phyloP scores from a whole-genome alignment of 1,284 basidiomycete genomes.

The Cerrena zonata region DNA sequence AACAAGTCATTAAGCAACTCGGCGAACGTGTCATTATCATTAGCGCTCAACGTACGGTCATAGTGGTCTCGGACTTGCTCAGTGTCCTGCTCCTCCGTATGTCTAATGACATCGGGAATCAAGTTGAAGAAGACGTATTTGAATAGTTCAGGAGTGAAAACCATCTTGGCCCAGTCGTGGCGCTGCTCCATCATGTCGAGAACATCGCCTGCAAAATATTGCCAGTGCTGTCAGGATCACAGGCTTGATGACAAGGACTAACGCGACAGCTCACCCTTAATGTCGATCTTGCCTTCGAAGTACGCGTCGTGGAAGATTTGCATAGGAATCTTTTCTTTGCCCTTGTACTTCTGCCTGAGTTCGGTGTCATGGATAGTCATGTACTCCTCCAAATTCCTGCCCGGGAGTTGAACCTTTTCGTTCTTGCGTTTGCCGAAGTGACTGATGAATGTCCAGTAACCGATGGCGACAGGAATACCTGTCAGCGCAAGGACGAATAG shows the following conservation, averaged over 20 bases:
- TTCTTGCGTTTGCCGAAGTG: conserved; percentile 79
- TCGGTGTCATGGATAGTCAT: conserved; percentile 84
- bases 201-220: conserved; percentile 76
- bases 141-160: conserved; percentile 82
- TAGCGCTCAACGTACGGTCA: conserved; percentile 57
- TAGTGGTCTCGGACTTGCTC: conserved; percentile 96
- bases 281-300: conserved; percentile 94
- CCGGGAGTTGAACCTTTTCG: conserved; percentile 83
- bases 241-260: conserved; percentile 7
- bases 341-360: conserved; percentile 74
- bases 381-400: conserved; percentile 83
- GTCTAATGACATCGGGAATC: conserved; percentile 88
- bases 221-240: neutral
- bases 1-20: conserved; percentile 12
- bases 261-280: conserved; percentile 64
- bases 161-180: conserved; percentile 93
- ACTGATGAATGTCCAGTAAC: conserved; percentile 89
- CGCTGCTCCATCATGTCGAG: conserved; percentile 90
- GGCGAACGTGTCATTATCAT: conserved; percentile 5
- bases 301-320: conserved; percentile 96
- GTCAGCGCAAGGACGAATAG: conserved; percentile 72
- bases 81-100: conserved; percentile 87
- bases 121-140: conserved; percentile 88
- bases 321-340: conserved; percentile 92
- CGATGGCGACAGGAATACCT: conserved; percentile 74